Base-by-base conservation (phyloP, 2,329 filamentous ascomycete species). In the Apiospora phragmitis region DNA sequence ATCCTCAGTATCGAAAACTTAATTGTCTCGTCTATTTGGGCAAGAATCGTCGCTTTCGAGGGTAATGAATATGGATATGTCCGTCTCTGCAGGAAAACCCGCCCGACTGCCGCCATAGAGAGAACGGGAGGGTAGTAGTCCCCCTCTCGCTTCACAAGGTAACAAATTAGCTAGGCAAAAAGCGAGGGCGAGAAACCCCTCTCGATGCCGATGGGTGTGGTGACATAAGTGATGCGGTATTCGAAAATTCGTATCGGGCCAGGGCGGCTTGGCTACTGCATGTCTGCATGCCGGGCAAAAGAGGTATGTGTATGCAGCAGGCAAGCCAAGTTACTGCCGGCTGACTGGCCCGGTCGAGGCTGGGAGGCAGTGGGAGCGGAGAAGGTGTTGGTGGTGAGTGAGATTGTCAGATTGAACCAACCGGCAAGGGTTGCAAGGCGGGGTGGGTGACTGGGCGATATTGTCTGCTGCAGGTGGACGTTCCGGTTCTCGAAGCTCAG, bases 401-500 rank as follows among this genome's bases (percentile, higher is more conserved):
- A 62, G 55, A 62, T 62, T 38, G 55, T 62, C 55, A 62, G 55
- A 38, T 38, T 38, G 18, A 62, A 18, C 55, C 21, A 62, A 18
- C 55, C 21, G 32, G 21, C 55, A 62, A 62, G 55, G 55, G 18
- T 38, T 32, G 21, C 32, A n/a, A n/a, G 32, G 55, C 55, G 32
- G 55, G 32, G 51, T 59, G 55, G 32, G 51, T 59, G 29, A 59
- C 29, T n/a, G 18, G 29, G 55, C 21, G 29, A 59, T 12, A 32
- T 62, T 38, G 29, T n/a, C 32, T 62, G 51, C 32, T 62, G 51
- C 51, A 59, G 51, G 51, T 38, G 55, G 21, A 11, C 55, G 24
- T 62, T 32, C 29, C 32, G 55, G 32, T 38, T 62, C 55, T 62
- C 55, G 55, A 62, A 62, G 55, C 55, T 62, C 55, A 62, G 55